Base-by-base conservation (phyloP, 306 rosid genomes). In the Parietaria judaica region DNA sequence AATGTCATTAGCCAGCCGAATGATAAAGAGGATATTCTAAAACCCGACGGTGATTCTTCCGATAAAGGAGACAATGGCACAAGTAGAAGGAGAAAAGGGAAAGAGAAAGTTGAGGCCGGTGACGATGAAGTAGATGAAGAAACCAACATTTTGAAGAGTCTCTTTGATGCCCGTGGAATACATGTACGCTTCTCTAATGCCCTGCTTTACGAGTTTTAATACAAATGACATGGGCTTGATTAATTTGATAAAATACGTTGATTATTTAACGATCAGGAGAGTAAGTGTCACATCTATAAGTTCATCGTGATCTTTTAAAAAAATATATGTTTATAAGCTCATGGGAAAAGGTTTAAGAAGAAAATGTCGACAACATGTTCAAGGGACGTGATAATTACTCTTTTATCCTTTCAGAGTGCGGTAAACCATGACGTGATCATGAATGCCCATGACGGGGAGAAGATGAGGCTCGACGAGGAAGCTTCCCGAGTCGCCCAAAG, bases 401-500 rank as follows among this genome's bases (percentile, higher is more conserved):
- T 23, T 23, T 23, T 23, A 0, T 23, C 31, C 31, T 60, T 67
- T 16, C 70, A 92, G 96, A 92, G 96, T 56, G 99, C 95, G 50
- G 35, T 86, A 80, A 88, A 88, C 84, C 99, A 92, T 71, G 99
- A 92, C 72, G 45, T 79, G 58, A 92, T 92, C 79, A 75, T 86
- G 89, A 74, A 88, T 61, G 99, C 95, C 57, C 81, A 92, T 16
- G 94, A 84, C 16, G 99, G 73, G 73, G 99, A 92, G 77, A 88
- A 84, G 75, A 41, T 82, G 75, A 83, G 85, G 71, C 95, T 92
- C 43, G 96, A 92, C 46, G 94, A 80, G 84, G 83, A 92, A 66
- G 96, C 95, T 68, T 86, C 99, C 67, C 80, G 75, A 75, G 95
- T 92, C 66, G 99, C 99, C 66, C 86, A 81, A 68, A 86, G 92